Evolutionary conservation across 108 stramenopile species (phyloP).

Genomic region (Hondaea fermentalgiana): DNA sequence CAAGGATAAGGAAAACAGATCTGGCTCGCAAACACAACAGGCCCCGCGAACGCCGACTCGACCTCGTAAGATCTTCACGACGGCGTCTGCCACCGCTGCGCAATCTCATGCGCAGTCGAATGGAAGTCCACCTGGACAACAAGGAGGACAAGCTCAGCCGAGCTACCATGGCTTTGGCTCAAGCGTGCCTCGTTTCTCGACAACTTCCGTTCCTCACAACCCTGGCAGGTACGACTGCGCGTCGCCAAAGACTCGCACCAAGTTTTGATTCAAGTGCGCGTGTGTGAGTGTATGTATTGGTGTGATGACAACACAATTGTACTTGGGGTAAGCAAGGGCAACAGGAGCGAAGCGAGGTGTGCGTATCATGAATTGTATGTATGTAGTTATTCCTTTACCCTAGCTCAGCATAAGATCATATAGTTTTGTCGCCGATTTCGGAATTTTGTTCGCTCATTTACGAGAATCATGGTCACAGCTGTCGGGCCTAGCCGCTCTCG

Average conservation of each 20-base stretch:
- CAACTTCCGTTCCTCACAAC: neutral
- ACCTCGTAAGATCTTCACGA: neutral
- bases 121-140: neutral
- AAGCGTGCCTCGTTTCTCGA: neutral
- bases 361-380: too few species aligned
- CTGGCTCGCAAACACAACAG: neutral
- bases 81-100: neutral
- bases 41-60: neutral
- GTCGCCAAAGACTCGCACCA: neutral
- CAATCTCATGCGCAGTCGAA: too few species aligned
- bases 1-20: neutral
- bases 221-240: neutral
- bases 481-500: too few species aligned
- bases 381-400: too few species aligned
- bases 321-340: too few species aligned
- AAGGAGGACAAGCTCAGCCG: neutral
- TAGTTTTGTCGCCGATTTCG: too few species aligned
- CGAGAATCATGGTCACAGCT: too few species aligned
- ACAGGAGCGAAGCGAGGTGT: too few species aligned
- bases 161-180: neutral
- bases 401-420: too few species aligned
- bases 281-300: too few species aligned
- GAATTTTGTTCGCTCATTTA: too few species aligned
- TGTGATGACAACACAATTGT: too few species aligned
- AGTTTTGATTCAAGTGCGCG: neutral